Evolutionary conservation across 148 eudicot species (phyloP).

Genomic region (Vaccinium corymbosum): DNA sequence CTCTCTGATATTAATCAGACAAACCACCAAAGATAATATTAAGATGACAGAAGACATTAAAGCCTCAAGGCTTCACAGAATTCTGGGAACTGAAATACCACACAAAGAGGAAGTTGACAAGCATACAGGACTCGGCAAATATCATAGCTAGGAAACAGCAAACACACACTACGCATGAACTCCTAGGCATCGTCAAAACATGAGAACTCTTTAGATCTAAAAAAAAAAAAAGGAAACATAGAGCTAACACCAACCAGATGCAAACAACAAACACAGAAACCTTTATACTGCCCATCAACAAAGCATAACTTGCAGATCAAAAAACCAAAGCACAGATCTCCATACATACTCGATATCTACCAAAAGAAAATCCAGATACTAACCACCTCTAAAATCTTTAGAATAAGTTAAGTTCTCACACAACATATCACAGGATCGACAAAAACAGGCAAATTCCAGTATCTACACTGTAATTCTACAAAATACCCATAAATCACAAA

Average conservation of each 20-base stretch:
- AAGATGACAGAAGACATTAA: neutral
- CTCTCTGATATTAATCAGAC: neutral
- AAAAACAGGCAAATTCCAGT: neutral
- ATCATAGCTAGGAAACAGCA: neutral
- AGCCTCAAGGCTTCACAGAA: neutral
- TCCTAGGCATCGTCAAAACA: conserved; percentile 5
- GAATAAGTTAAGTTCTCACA: neutral
- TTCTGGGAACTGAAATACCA: neutral
- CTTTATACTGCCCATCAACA: neutral
- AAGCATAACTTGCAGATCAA: no score
- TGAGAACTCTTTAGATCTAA: neutral
- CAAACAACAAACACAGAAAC: neutral
- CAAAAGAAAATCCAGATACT: no score
- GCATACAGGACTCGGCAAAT: neutral
- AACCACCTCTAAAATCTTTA: neutral
- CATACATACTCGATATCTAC: neutral
- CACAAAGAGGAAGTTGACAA: neutral
- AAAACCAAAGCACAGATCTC: neutral
- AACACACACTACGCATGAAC: neutral
- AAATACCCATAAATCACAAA: conserved; percentile 5
- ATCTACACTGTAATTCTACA: neutral
- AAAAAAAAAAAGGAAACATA: neutral
- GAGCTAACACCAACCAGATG: conserved; percentile 5
- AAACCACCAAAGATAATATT: neutral
- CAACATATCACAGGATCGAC: conserved; percentile 9